Base-by-base conservation (phyloP, 2,329 filamentous ascomycete species). In the Curvularia eragrostidis region DNA sequence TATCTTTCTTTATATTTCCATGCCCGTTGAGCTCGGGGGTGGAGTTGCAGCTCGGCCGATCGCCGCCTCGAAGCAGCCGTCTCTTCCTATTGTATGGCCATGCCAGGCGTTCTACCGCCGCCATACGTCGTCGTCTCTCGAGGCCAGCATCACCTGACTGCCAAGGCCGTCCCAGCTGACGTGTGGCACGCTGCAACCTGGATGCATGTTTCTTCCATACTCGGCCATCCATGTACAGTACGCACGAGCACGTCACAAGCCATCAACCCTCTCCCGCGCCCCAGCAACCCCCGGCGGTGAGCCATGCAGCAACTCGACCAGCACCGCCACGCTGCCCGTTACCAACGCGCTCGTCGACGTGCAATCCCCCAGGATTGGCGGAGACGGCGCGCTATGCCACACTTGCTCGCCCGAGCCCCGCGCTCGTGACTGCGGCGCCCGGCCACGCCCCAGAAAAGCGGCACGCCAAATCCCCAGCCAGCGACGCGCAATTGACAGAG, bases 381-480 rank as follows among this genome's bases (percentile, higher is more conserved):
- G 41, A 41, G 50, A 34, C n/a, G 36, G 23, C 19, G 21, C 43
- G 43, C 50, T 41, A 42, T 38, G 39, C 52, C 52, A 26, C 26
- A 58, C 38, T 15, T 38, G 43, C 46, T 10, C 41, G 47, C 34
- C 47, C 19, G 36, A 24, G 51, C 56, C 56, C 56, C 56, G 42
- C 52, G 56, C 52, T 58, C 56, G 56, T 58, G 56, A 58, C 56
- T 43, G 41, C 34, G 26, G 52, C 52, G 24, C 42, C 42, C 48
- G 49, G 46, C 26, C 28, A 21, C 18, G 41, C 21, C 47, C 24
- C 41, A 32, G 21, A 24, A 19, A 15, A n/a, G 43, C 28, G 26
- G 48, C 49, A 44, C 21, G 34, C 52, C 52, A 19, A 21, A 38
- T 19, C 30, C 34, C 26, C 30, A 48, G 54, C 42, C 47, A 48